These are phyloP conservation scores for Cordyceps cicadae DNA, from an alignment of 2,329 filamentous ascomycete genomes.

Conservation along the genomic window DNA sequence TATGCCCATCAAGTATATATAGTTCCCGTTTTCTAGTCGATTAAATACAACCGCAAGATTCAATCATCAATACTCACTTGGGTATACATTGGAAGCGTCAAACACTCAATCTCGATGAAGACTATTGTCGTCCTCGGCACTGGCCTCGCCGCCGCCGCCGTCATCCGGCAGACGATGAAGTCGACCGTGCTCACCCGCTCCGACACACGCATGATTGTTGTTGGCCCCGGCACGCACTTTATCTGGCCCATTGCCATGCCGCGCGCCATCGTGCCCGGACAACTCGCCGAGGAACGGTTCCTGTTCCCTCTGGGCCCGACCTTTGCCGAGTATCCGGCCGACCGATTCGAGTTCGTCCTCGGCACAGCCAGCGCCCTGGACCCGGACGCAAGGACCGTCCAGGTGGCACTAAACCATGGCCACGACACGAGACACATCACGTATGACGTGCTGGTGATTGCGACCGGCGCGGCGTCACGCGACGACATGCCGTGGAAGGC, in stretches of 20 bases:
- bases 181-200: constrained; percentile 30
- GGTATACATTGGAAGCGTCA: too few species aligned
- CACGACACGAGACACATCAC: constrained; percentile 25
- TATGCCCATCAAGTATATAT: neutral
- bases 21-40: neutral
- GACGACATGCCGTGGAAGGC: constrained; percentile 43
- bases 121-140: constrained; percentile 44
- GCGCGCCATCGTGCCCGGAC: constrained; percentile 38
- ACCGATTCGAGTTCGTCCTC: constrained; percentile 43
- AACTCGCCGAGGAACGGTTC: constrained; percentile 33
- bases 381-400: constrained; percentile 32
- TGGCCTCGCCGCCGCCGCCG: constrained; percentile 36
- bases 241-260: constrained; percentile 42
- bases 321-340: constrained; percentile 39
- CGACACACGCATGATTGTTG: constrained; percentile 36
- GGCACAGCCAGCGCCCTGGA: constrained; percentile 40
- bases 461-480: constrained; percentile 41
- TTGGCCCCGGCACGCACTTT: constrained; percentile 40
- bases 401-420: constrained; percentile 27
- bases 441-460: constrained; percentile 47
- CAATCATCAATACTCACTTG: neutral
- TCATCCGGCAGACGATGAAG: constrained; percentile 44
- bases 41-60: neutral
- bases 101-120: constrained; percentile 17
- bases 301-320: constrained; percentile 28